Evolutionary conservation across 768 basidiomycete genomes (phyloP), one percentile per base, ranked within the genome.

Genomic region (Mycena filopes): DNA sequence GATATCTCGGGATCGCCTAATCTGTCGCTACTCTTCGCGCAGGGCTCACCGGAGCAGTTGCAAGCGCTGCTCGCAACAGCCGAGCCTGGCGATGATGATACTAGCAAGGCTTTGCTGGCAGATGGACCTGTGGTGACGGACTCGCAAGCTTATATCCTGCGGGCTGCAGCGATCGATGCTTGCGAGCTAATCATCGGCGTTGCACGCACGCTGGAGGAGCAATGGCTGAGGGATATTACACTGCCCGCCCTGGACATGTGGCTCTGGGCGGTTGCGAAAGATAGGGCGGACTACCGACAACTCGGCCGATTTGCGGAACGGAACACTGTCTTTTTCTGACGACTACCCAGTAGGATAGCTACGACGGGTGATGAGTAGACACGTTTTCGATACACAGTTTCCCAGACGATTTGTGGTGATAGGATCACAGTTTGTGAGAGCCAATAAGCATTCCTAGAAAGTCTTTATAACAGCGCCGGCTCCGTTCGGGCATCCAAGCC

Each of bases 191-290:
- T 94, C 41, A 79, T 90, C 18, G 79, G 86, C 55, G 76, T 75
- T 29, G 90, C 89, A 20, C 84, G 75, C 59, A 77, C 75, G 26
- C 65, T 83, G 25, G 73, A 77, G 31, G 75, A 72, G 55, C 75
- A 73, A 25, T 90, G 89, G 89, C 70, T 92, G 67, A 83, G 78
- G 58, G 77, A 80, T 4, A 80, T 95, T 38, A 86, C 81, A 0
- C 77, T 87, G 28, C 87, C 89, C 5, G 82, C 86, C 47, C 65
- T 94, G 63, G 90, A 94, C 71, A 85, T 84, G 71, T 95, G 92
- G 92, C 75, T 95, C n/a, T 93, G 93, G 91, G 82, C 87, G 33
- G 85, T 92, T 6, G 92, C 91, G 40, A 94, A 95, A 73, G 92
- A 93, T 69, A 81, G 92, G 67, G 69, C 77, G 31, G 93, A 93